Conservation (phyloP, 164 flowering plant species). For the Kingdonia uniflora region DNA sequence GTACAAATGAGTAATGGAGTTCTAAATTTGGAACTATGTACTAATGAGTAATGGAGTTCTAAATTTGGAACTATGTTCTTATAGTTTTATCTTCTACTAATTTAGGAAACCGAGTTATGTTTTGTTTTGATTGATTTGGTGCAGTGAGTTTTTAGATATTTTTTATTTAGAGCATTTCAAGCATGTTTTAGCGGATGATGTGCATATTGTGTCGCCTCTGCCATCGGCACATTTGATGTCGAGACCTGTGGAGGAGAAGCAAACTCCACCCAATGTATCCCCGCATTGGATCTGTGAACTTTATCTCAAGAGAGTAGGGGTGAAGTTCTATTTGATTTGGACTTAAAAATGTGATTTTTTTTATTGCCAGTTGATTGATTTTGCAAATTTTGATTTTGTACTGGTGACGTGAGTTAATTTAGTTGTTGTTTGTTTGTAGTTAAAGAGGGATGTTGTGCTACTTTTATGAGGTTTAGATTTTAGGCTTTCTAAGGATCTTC, state of each 20-base stretch:
- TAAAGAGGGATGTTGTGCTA: constrained; percentile 73
- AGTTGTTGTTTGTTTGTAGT: constrained; percentile 34
- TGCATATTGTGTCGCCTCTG: constrained; percentile 67
- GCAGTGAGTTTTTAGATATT: constrained; percentile 92
- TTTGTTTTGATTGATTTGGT: constrained; percentile 6
- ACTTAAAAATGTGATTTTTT: neutral
- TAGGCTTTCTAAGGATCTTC: constrained; percentile 89
- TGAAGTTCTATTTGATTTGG: neutral
- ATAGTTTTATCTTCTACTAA: neutral
- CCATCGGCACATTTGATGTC: constrained; percentile 94
- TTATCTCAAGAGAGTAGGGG: constrained; percentile 56
- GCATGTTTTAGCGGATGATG: constrained; percentile 61
- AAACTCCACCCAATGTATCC: constrained; percentile 69
- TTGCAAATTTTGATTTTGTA: neutral
- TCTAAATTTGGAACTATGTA: too few relatives aligned
- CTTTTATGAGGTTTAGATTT: constrained; percentile 90
- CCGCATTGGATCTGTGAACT: constrained; percentile 91
- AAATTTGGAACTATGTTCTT: too few relatives aligned
- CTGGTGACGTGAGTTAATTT: neutral
- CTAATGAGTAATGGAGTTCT: too few relatives aligned
- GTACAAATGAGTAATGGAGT: too few relatives aligned
- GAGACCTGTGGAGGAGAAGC: constrained; percentile 80
- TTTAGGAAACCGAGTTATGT: neutral
- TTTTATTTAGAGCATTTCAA: constrained; percentile 93
- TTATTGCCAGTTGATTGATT: neutral